Evolutionary conservation across 768 basidiomycete genomes (phyloP), one percentile per base, ranked within the genome.

Genomic region (Pisolithus albus): DNA sequence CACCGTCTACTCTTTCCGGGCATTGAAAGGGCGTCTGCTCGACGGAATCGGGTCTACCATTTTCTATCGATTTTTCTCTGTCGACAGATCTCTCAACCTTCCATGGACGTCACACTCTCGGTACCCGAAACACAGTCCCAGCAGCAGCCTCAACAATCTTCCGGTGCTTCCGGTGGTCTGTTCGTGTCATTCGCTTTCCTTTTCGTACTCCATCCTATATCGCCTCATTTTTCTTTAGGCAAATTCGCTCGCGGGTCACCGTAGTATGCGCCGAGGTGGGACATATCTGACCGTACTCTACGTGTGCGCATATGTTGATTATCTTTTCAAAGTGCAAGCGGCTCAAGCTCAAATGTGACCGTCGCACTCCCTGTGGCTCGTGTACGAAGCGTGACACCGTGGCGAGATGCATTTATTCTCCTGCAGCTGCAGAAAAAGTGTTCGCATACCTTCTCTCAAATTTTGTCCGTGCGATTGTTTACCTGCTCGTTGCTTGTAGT

Each of bases 401-500:
- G 10, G 70, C 72, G 4, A 74, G 85, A 58, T 90, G 88, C 59
- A 74, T 84, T 5, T 90, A 90, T 64, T 87, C 88, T 0, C 81
- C 86, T 21, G 88, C 86, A 15, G 89, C 89, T 0, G 83, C 86
- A 16, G 89, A 92, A 71, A 92, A 91, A 78, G 83, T 92, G 82
- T 86, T 52, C 47, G 83, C 72, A 19, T 37, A 46, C 56, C 21
- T 54, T 57, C 37, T 57, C 7, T 19, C 36, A 16, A 34, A 10
- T 10, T 9, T 30, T 5, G 2, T 28, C 21, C 24, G 16, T 6
- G 42, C 30, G 18, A 44, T 13, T 6, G 43, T 40, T 42, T 50
- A 42, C 1, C 26, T 26, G 46, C 34, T 23, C 16, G 26, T 45
- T 10, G 41, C 16, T 26, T 26, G 4, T 59, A 86, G 84, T 41